phyloP scores from a whole-genome alignment of 108 stramenopile species.

The Stephanodiscus triporus region DNA sequence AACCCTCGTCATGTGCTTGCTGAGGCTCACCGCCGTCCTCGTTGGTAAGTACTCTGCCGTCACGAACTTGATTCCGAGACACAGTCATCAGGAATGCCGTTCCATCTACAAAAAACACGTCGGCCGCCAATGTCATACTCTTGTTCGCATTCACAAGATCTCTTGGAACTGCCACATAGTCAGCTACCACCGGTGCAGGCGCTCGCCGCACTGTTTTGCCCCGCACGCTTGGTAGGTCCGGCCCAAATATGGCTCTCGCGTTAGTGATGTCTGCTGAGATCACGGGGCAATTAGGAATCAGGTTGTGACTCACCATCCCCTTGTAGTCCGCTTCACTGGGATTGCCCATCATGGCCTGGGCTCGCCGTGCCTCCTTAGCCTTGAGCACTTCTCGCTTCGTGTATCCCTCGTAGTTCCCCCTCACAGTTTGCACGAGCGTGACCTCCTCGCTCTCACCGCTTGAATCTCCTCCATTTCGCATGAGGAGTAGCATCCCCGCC shows the following conservation, averaged over 20 bases:
- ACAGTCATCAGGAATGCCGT: constrained; percentile 19
- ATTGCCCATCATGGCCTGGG: not conserved
- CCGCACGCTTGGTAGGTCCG: constrained; percentile 12
- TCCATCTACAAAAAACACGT: too few species aligned
- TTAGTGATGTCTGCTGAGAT: constrained; percentile 13
- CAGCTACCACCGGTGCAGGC: constrained; percentile 17
- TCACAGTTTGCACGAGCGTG: too few species aligned
- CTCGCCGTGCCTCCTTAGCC: too few species aligned
- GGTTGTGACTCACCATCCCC: not conserved
- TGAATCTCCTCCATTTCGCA: not conserved
- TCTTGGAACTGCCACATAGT: constrained; percentile 23
- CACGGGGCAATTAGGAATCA: constrained; percentile 20
- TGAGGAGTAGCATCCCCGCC: constrained; percentile 3
- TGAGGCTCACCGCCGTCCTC: constrained; percentile 16
- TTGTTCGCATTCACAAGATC: constrained; percentile 11
- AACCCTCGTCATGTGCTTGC: too few species aligned
- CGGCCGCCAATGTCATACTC: constrained; percentile 33
- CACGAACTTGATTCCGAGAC: not conserved
- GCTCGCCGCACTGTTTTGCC: too few species aligned
- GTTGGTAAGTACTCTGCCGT: constrained; percentile 10
- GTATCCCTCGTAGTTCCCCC: too few species aligned
- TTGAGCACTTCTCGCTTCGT: too few species aligned
- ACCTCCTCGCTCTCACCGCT: too few species aligned
- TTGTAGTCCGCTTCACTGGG: not conserved
- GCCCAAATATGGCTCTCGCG: constrained; percentile 29